Evolutionary conservation across 2,329 filamentous ascomycete species (phyloP).

Genomic region (Blumeriella jaapii): DNA sequence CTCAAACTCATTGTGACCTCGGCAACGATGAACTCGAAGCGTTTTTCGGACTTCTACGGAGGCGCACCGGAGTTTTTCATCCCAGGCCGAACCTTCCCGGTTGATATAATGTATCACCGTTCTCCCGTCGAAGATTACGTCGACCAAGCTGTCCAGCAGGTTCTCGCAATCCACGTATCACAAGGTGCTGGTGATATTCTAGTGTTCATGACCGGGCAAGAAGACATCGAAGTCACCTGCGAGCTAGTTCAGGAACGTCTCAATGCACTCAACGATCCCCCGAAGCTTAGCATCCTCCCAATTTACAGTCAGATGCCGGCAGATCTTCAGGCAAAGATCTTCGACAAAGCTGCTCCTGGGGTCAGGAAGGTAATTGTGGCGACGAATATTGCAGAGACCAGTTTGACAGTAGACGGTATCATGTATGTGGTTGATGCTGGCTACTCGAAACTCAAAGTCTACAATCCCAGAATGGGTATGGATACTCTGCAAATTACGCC

Average conservation of each 20-base stretch:
- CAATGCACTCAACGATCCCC: conserved; percentile 82
- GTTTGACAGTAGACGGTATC: conserved; percentile 94
- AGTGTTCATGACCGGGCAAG: conserved; percentile 98
- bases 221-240: conserved; percentile 95
- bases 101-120: conserved; percentile 90
- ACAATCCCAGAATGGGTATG: conserved; percentile 99
- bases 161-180: conserved; percentile 89
- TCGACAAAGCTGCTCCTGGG: conserved; percentile 79
- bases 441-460: conserved; percentile 96
- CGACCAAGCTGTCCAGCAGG: conserved; percentile 90
- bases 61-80: conserved; percentile 95
- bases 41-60: conserved; percentile 92
- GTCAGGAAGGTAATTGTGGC: conserved; percentile 96
- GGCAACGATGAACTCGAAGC: conserved; percentile 95
- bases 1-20: conserved; percentile 96
- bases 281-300: conserved; percentile 85
- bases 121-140: conserved; percentile 97
- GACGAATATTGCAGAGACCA: conserved; percentile 97
- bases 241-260: conserved; percentile 83
- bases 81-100: conserved; percentile 89
- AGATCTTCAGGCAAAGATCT: conserved; percentile 94
- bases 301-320: conserved; percentile 99
- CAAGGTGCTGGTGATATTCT: conserved; percentile 89
- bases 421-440: conserved; percentile 98
- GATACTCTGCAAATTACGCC: conserved; percentile 96